Evolutionary conservation across 306 rosid genomes (phyloP).

Genomic region (Cucumis sativus): Cucumber_9930_V3 NC_026657.2:3376001-3376500

Average conservation of each 20-base stretch:
- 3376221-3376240: not conserved
- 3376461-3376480: constrained; percentile 22
- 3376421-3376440: constrained; percentile 74
- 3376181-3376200: not conserved
- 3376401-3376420: constrained; percentile 65
- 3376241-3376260: constrained; percentile 16
- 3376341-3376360: constrained; percentile 92
- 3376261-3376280: constrained; percentile 99
- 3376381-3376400: constrained; percentile 98
- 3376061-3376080: not conserved
- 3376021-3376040: not conserved
- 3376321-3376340: constrained; percentile 89
- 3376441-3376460: constrained; percentile 51
- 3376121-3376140: not conserved
- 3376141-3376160: not conserved
- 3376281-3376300: constrained; percentile 93
- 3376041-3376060: not conserved
- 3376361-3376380: constrained; percentile 94
- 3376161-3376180: too few species aligned
- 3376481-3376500: constrained; percentile 40
- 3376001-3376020: not conserved
- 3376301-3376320: constrained; percentile 84
- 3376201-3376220: not conserved
- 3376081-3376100: not conserved
- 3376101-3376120: not conserved